A percentile compares a stretch with the other conserved stretches of the same genome.
Evolutionary conservation across 768 basidiomycete genomes (phyloP).

Genomic region (Amanita pseudoporphyria): DNA sequence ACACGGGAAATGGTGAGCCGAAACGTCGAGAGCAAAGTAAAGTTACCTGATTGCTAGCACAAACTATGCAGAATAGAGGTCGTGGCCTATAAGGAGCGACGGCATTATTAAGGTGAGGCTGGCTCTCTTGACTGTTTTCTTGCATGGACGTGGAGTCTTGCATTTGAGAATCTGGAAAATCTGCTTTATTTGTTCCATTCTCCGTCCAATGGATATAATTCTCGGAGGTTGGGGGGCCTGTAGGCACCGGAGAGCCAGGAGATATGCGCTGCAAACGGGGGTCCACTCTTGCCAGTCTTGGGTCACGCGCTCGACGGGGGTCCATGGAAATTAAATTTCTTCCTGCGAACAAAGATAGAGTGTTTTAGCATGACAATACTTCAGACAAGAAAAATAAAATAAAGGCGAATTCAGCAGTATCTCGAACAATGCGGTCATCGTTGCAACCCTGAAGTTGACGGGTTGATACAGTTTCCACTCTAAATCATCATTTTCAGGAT

Average conservation of each 20-base stretch:
- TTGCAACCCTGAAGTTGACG: conserved; percentile 44
- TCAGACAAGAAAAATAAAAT: conserved; percentile 2
- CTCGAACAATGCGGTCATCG: conserved; percentile 83
- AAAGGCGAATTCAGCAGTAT: conserved; percentile 79
- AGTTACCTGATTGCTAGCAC: conserved; percentile 95
- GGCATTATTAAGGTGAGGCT: not conserved
- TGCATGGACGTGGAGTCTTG: not conserved
- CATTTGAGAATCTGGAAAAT: not conserved
- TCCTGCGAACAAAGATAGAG: not conserved
- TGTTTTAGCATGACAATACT: not conserved
- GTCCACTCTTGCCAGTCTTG: conserved; percentile 49
- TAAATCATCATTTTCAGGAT: conserved; percentile 62
- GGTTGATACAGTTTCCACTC: conserved; percentile 88
- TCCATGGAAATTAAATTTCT: not conserved
- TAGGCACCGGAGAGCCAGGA: conserved; percentile 28
- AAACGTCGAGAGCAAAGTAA: conserved; percentile 4
- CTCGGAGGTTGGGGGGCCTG: conserved; percentile 18
- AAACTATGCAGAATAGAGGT: conserved; percentile 94
- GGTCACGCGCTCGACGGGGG: conserved; percentile 5
- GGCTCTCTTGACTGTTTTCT: not conserved
- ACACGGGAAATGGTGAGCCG: conserved; percentile 4
- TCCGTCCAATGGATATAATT: conserved; percentile 18
- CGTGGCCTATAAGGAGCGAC: conserved; percentile 43
- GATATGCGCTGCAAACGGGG: conserved; percentile 49
- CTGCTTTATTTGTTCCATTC: conserved; percentile 13